Base-by-base conservation (phyloP, 169 alveolate genomes). In the Besnoitia besnoiti region DNA sequence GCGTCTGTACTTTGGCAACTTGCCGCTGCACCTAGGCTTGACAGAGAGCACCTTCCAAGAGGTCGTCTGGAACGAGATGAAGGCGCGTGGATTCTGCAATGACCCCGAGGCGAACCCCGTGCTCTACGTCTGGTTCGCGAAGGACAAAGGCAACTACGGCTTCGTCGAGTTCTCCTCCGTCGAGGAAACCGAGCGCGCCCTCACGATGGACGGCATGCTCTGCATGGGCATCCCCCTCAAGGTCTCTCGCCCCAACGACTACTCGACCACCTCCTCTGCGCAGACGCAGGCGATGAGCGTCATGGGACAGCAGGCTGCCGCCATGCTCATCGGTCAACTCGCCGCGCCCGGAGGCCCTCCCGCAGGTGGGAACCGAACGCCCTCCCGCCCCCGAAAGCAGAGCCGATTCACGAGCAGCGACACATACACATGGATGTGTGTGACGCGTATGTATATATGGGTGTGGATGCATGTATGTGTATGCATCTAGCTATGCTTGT, bases 71-170 rank as follows among this genome's bases (percentile, higher is more conserved):
- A 94, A 97, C 89, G 99, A 97, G 82, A 97, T 97, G 99, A 95
- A 93, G 87, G 89, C 67, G 62, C 94, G 99, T 50, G 96, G 96
- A 91, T 95, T 97, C 85, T 97, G 99, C 87, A 96, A 92, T 62
- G 97, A 97, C 90, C 98, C 98, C 30, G 95, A 96, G 42, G 97
- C 96, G 39, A 96, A 98, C 40, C 99, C 99, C 16, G 98, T 97
- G 61, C 90, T 97, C 8, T 97, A 97, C 91, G 99, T 97, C 30
- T 97, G 99, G 99, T 97, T 97, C 90, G 98, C 99, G 37, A 97
- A 97, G 94, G 98, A 97, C 91, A 97, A 97, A 90, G 99, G 99
- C 44, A 97, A 95, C 94, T 97, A 97, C 92, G 99, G 99, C 50
- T 97, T 97, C 87, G 98, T 97, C 51, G 99, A 97, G 87, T 97